Evolutionary conservation across 768 basidiomycete species (phyloP).

Genomic region (Porphyrellus cyaneotinctus): DNA sequence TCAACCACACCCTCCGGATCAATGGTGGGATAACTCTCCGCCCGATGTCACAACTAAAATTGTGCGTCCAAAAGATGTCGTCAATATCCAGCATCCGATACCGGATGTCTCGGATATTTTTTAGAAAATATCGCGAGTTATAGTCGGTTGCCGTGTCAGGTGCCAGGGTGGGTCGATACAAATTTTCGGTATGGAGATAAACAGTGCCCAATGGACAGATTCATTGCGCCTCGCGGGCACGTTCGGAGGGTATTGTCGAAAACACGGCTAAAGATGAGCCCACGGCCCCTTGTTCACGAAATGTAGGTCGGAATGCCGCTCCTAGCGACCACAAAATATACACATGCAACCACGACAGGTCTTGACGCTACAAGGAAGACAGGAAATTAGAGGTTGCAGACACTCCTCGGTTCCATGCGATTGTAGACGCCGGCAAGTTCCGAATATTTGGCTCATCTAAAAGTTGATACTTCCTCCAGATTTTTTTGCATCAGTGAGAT

Average conservation of each 20-base stretch:
- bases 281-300: slow-evolving; percentile 3
- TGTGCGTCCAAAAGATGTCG: slow-evolving; percentile 10
- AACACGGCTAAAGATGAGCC: slow-evolving; percentile 9
- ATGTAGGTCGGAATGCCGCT: slow-evolving; percentile 12
- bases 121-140: neutral
- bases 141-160: neutral
- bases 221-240: slow-evolving; percentile 10
- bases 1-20: slow-evolving; percentile 4
- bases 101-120: neutral
- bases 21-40: slow-evolving; percentile 6
- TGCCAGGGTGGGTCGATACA: neutral
- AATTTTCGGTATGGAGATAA: slow-evolving; percentile 20
- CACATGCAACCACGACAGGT: slow-evolving; percentile 13
- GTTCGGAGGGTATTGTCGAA: slow-evolving; percentile 11
- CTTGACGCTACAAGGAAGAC: slow-evolving; percentile 23
- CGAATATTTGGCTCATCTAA: slow-evolving; percentile 14
- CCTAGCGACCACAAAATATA: slow-evolving; percentile 3
- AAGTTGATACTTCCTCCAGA: slow-evolving; percentile 20
- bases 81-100: neutral
- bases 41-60: slow-evolving; percentile 21
- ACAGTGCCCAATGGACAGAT: slow-evolving; percentile 18
- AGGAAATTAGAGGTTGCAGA: slow-evolving; percentile 10
- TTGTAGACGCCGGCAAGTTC: slow-evolving; percentile 21
- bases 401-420: slow-evolving; percentile 18
- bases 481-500: slow-evolving; percentile 27